Conservation (phyloP, 306 rosid species). For the Ormosia semicastrata region DNA sequence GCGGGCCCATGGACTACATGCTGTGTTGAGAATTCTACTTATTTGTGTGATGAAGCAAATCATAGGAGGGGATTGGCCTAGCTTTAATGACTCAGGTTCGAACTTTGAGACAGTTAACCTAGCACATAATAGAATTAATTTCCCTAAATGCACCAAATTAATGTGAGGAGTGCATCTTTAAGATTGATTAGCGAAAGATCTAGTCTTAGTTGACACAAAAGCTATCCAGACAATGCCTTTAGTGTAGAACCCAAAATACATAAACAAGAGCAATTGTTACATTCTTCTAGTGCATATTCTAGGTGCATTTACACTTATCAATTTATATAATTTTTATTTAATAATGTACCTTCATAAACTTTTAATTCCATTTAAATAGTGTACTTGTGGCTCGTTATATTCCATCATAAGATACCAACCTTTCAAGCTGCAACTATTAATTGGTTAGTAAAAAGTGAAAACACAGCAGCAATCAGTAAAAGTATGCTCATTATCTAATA, state of each 20-base stretch:
- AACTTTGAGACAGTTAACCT: background rate
- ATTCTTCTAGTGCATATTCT: background rate
- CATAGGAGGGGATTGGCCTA: background rate
- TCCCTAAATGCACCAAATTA: background rate
- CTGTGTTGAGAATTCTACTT: background rate
- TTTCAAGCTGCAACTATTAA: background rate
- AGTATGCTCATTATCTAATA: background rate
- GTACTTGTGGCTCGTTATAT: background rate
- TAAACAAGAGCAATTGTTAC: background rate
- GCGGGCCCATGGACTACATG: background rate
- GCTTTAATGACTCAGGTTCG: background rate
- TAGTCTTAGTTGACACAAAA: background rate
- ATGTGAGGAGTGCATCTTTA: background rate
- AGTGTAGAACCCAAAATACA: background rate
- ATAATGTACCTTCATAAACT: background rate
- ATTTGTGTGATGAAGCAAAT: constrained; percentile 3
- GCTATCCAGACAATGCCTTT: background rate
- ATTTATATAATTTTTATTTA: background rate
- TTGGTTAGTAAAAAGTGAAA: constrained; percentile 14
- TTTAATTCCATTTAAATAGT: background rate
- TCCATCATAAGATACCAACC: background rate
- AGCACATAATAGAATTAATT: background rate
- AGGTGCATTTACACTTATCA: background rate
- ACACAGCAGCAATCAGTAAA: background rate
- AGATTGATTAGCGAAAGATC: background rate